These are phyloP conservation scores for Boletus fagicola DNA, from an alignment of 768 basidiomycete species.

Conservation along the genomic window DNA sequence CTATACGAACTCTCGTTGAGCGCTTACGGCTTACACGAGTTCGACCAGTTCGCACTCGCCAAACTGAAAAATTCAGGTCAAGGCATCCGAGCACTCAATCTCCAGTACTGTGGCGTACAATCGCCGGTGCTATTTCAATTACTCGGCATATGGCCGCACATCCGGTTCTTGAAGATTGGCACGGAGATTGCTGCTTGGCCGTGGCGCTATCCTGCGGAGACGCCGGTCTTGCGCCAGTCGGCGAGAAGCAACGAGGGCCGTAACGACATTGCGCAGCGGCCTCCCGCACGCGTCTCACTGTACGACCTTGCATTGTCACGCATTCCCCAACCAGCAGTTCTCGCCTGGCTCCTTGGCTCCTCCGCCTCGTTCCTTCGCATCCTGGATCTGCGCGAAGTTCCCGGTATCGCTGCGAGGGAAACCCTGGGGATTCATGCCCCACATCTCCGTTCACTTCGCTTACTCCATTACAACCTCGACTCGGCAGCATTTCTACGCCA, in stretches of 20 bases:
- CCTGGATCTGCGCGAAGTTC: constrained; percentile 40
- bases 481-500: constrained; percentile 34
- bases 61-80: constrained; percentile 24
- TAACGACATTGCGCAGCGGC: neutral
- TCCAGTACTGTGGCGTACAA: constrained; percentile 38
- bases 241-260: neutral
- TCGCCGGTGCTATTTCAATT: constrained; percentile 45
- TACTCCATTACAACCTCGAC: constrained; percentile 36
- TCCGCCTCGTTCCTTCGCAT: constrained; percentile 38
- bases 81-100: constrained; percentile 33
- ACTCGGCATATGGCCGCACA: constrained; percentile 36
- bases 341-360: constrained; percentile 40
- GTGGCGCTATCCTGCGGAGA: constrained; percentile 23
- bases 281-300: constrained; percentile 23
- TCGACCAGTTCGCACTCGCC: constrained; percentile 27
- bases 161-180: constrained; percentile 40
- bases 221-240: constrained; percentile 8
- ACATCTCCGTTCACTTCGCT: constrained; percentile 42
- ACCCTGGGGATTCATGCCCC: constrained; percentile 32
- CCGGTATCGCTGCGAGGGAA: constrained; percentile 24
- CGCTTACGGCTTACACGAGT: constrained; percentile 26
- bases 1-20: constrained; percentile 37
- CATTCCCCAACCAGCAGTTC: constrained; percentile 29
- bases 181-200: constrained; percentile 38
- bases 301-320: constrained; percentile 44